Evolutionary conservation across 371 early-diverging fungal species (phyloP).

Genomic region (Smittium culicis): DNA sequence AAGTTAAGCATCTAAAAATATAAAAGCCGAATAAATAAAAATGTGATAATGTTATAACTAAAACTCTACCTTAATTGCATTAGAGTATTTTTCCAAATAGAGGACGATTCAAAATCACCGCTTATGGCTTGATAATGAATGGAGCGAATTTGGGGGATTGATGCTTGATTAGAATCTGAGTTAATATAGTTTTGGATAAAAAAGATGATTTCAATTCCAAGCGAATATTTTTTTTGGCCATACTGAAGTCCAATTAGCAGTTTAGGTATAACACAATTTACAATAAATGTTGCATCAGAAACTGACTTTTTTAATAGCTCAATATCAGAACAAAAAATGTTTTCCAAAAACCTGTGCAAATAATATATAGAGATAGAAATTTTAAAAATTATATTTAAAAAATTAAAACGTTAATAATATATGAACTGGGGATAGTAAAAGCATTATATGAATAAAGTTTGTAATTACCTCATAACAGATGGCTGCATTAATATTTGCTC

Average conservation of each 20-base stretch:
- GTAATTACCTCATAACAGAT: conserved; percentile 53
- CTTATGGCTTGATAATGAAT: not conserved
- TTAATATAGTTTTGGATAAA: not conserved
- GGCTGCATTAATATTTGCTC: conserved; percentile 57
- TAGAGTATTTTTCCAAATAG: not conserved
- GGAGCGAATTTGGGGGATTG: not conserved
- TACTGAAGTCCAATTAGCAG: not conserved
- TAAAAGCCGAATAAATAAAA: not conserved
- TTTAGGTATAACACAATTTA: no score
- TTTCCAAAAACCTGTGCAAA: conserved; percentile 7
- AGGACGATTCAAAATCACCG: not conserved
- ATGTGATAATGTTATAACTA: not conserved
- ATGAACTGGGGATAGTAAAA: no score
- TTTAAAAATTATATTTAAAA: no score
- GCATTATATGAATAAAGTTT: no score
- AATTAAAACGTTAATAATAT: no score
- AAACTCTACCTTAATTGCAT: not conserved
- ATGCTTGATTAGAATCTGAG: not conserved
- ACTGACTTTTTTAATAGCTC: conserved; percentile 18
- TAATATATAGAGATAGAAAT: no score
- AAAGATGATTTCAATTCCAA: not conserved
- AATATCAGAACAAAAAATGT: conserved; percentile 1
- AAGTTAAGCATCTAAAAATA: not conserved
- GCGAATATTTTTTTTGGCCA: not conserved
- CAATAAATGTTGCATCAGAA: conserved; percentile 11